Evolutionary conservation across 2,329 filamentous ascomycete genomes (phyloP), one percentile per base, ranked within the genome.

Genomic region (Sporothrix curviconia): DNA sequence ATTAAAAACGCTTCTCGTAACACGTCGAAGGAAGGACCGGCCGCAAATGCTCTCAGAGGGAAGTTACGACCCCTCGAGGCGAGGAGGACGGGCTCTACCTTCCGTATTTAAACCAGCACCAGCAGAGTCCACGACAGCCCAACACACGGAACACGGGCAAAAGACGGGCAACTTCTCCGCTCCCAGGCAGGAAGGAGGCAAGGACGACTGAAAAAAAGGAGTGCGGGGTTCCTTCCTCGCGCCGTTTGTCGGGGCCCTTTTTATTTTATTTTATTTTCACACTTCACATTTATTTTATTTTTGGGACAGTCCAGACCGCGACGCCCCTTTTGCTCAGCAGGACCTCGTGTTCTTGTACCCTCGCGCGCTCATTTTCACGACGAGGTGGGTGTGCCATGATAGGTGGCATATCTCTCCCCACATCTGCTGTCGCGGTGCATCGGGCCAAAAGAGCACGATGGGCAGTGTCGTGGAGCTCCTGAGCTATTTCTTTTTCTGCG

Each of bases 221-320:
- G 40, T 55, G 52, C 52, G 52, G 52, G 52, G 52, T 55, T 43
- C 50, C 28, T 42, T 11, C 25, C 25, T 42, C 24, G 36, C 42
- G 22, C 42, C 32, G 52, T 39, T 37, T 25, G 30, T 39, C 52
- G 22, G 30, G 12, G 25, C 30, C 19, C 28, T 44, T 30, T 36
- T 55, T n/a, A n/a, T 43, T 17, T 22, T 17, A 3, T 42, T 19
- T 42, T n/a, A n/a, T n/a, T n/a, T n/a, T n/a, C n/a, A n/a, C n/a
- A n/a, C n/a, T n/a, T n/a, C n/a, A n/a, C n/a, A n/a, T n/a, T n/a
- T n/a, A n/a, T n/a, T n/a, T n/a, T n/a, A n/a, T n/a, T n/a, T n/a
- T n/a, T n/a, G n/a, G n/a, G n/a, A n/a, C n/a, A n/a, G n/a, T n/a
- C n/a, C n/a, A n/a, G n/a, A n/a, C n/a, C n/a, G n/a, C n/a, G n/a